Evolutionary conservation across 257 asterid species (phyloP).

Genomic region (Jacaranda copaia): DNA sequence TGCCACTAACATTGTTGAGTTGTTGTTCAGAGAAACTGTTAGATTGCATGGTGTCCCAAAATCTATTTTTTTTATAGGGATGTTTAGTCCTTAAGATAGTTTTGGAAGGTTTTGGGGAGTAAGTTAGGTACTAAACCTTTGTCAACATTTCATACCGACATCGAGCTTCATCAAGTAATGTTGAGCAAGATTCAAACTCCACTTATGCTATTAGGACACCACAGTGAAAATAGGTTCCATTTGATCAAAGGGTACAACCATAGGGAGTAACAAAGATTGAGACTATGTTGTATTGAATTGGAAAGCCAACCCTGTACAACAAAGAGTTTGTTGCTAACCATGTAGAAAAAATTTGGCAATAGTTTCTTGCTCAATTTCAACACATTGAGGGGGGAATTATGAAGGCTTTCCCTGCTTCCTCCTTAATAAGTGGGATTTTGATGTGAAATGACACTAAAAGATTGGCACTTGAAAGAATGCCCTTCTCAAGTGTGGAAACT

Average conservation of each 20-base stretch:
- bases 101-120: too few relatives aligned
- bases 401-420: too few relatives aligned
- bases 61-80: too few relatives aligned
- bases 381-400: conserved; percentile 61
- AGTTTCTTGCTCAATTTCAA: conserved; percentile 62
- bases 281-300: not conserved
- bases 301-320: conserved; percentile 10
- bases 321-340: conserved; percentile 45
- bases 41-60: too few relatives aligned
- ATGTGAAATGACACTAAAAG: not conserved
- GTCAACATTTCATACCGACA: conserved; percentile 83
- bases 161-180: conserved; percentile 86
- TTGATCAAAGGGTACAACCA: conserved; percentile 47
- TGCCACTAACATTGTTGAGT: too few relatives aligned
- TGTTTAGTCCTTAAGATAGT: too few relatives aligned
- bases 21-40: too few relatives aligned
- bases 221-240: conserved; percentile 66
- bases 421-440: conserved; percentile 52
- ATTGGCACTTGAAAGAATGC: too few relatives aligned
- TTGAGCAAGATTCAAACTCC: conserved; percentile 93
- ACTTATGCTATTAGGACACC: conserved; percentile 82
- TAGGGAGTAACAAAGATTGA: not conserved
- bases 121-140: too few relatives aligned
- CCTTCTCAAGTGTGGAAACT: too few relatives aligned
- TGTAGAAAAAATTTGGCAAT: conserved; percentile 77